phyloP scores from a whole-genome alignment of 805 yeast genomes.

The Starmerella apis region DNA sequence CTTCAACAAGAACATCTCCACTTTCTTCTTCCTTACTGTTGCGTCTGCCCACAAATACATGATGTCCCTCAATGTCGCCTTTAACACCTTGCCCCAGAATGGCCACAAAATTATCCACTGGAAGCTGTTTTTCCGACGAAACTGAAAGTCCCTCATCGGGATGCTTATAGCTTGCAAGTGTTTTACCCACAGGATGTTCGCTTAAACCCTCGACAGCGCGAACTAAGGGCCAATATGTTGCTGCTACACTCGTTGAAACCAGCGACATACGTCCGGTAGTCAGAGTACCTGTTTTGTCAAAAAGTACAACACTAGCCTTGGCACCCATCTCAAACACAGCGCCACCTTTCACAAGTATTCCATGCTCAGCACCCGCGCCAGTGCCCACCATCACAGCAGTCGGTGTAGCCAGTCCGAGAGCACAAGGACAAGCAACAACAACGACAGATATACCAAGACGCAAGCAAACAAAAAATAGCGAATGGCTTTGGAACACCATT shows the following conservation, averaged over 20 bases:
- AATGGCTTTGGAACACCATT: constrained; percentile 41
- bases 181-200: constrained; percentile 82
- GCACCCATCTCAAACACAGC: constrained; percentile 70
- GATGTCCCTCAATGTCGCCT: constrained; percentile 11
- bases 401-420: constrained; percentile 93
- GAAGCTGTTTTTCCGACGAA: neutral
- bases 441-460: constrained; percentile 81
- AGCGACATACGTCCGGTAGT: constrained; percentile 73
- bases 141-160: constrained; percentile 7
- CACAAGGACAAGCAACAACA: constrained; percentile 98
- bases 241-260: constrained; percentile 20
- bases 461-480: constrained; percentile 56
- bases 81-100: constrained; percentile 17
- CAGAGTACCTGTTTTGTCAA: constrained; percentile 93
- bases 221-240: constrained; percentile 43
- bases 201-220: constrained; percentile 55
- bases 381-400: constrained; percentile 99
- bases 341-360: constrained; percentile 88
- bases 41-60: constrained; percentile 46
- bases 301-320: constrained; percentile 53
- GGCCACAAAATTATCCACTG: neutral
- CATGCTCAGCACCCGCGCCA: constrained; percentile 85
- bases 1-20: constrained; percentile 47
- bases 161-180: constrained; percentile 36
- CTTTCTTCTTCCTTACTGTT: constrained; percentile 24